Base-by-base conservation (phyloP, 352 stramenopile species). In the Thalassiosira gravida region DNA sequence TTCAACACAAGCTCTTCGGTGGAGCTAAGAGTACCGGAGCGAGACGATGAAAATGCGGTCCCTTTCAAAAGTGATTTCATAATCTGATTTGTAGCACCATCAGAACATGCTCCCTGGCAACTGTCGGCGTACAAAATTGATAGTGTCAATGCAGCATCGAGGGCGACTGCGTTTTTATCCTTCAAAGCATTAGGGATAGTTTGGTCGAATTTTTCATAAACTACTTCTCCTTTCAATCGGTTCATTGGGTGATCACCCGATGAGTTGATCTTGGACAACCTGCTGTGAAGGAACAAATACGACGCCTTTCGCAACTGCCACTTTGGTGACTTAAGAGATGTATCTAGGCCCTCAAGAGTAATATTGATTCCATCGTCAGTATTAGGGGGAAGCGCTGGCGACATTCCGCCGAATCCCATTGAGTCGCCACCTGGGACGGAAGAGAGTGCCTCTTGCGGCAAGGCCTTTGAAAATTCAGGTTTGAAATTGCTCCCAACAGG, bases 251-350 rank as follows among this genome's bases (percentile, higher is more conserved):
- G 64, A 42, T 68, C 67, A 5, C 37, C 57, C 55, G 46, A 39
- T 25, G 78, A 50, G n/a, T 66, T 3, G n/a, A n/a, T n/a, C 47
- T 77, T 70, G 0, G 52, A 25, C n/a, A 92, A 67, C 61, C 79
- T 63, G 20, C 82, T 27, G 8, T 70, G 42, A 1, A 94, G 64
- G 5, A 92, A 83, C 47, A 77, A 52, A 75, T 93, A 94, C n/a
- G 90, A 85, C 52, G 73, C 64, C 55, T 88, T 91, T 64, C 90
- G 61, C 18, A 91, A 25, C 67, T 94, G 88, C 90, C 88, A 93
- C 32, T 91, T 85, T 37, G 83, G 86, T 46, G 85, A 85, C 16
- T 70, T 77, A 22, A 94, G 32, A 22, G 72, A 81, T 14, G 75
- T 57, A 27, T 81, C 71, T 39, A 93, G 42, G 50, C 24, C 68